A percentile compares a stretch with the other conserved stretches of the same genome.
Evolutionary conservation across 192 early-diverging fungal species (phyloP).

Genomic region (Coemansia sp.): DNA sequence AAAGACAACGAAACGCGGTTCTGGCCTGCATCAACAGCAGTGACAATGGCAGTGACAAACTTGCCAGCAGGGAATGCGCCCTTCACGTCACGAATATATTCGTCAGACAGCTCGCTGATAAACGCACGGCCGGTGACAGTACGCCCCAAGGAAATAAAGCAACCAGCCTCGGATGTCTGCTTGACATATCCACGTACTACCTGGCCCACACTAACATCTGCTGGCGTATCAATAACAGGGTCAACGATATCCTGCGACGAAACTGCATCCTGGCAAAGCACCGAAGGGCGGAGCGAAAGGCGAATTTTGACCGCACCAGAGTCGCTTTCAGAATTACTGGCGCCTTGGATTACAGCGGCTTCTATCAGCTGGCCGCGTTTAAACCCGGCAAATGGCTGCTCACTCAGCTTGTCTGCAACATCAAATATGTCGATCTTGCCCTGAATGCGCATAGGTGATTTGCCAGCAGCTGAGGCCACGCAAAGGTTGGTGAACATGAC

Average conservation of each 20-base stretch:
- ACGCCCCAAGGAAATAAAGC: slow-evolving; percentile 71
- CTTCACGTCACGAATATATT: slow-evolving; percentile 84
- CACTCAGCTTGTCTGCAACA: slow-evolving; percentile 50
- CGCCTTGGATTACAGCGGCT: slow-evolving; percentile 20
- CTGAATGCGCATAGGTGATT: slow-evolving; percentile 27
- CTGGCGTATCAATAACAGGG: slow-evolving; percentile 54
- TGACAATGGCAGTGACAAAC: slow-evolving; percentile 71
- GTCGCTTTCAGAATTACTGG: not conserved
- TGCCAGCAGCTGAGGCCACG: slow-evolving; percentile 12
- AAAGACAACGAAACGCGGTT: slow-evolving; percentile 71
- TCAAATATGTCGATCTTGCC: slow-evolving; percentile 67
- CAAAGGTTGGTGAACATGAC: slow-evolving; percentile 60
- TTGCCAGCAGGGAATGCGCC: slow-evolving; percentile 66
- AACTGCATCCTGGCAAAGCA: slow-evolving; percentile 39
- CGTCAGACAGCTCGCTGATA: slow-evolving; percentile 83
- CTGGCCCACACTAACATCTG: slow-evolving; percentile 61
- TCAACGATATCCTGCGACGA: slow-evolving; percentile 30
- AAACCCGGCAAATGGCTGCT: slow-evolving; percentile 27
- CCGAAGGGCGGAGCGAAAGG: slow-evolving; percentile 63
- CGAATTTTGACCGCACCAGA: slow-evolving; percentile 55
- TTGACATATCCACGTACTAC: slow-evolving; percentile 72
- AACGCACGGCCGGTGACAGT: slow-evolving; percentile 70
- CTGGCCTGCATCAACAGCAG: slow-evolving; percentile 57
- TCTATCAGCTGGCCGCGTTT: slow-evolving; percentile 26
- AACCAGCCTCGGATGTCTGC: slow-evolving; percentile 66